Evolutionary conservation across 495 filamentous ascomycete genomes (phyloP).

Genomic region (Tuber aestivum): DNA sequence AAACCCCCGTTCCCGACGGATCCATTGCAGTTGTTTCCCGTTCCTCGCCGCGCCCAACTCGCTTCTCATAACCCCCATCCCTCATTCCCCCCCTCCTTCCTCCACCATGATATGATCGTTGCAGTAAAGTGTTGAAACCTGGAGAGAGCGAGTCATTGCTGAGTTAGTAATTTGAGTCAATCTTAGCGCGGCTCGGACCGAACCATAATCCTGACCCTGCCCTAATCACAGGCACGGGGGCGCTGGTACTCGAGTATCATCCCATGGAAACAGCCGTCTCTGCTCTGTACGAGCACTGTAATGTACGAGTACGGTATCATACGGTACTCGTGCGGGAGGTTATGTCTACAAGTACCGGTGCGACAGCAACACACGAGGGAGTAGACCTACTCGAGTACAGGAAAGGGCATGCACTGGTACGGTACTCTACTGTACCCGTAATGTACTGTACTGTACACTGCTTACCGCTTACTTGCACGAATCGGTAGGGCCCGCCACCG

Average conservation of each 20-base stretch:
- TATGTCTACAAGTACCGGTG: neutral
- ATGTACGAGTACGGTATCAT: too few relatives aligned
- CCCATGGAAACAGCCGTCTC: neutral
- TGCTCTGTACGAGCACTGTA: neutral
- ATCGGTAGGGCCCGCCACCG: neutral
- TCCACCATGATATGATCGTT: constrained; percentile 6
- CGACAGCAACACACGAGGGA: neutral
- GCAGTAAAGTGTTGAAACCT: constrained; percentile 14
- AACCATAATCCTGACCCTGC: constrained; percentile 15
- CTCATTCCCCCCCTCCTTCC: constrained; percentile 19
- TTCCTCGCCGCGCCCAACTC: constrained; percentile 11
- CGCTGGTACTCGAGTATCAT: too few relatives aligned
- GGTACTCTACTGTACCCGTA: too few relatives aligned
- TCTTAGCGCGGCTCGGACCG: constrained; percentile 32
- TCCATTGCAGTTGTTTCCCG: constrained; percentile 8
- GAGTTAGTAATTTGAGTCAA: constrained; percentile 11
- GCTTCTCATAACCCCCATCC: too few relatives aligned
- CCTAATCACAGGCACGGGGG: neutral
- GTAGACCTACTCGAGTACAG: neutral
- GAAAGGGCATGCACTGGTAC: too few relatives aligned
- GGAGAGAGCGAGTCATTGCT: neutral
- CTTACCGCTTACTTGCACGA: neutral
- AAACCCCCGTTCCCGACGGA: constrained; percentile 22
- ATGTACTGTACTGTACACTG: neutral
- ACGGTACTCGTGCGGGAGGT: too few relatives aligned